These are phyloP conservation scores for Hypoxylon sp. DNA, from an alignment of 2,329 filamentous ascomycete genomes.

Conservation along the genomic window DNA sequence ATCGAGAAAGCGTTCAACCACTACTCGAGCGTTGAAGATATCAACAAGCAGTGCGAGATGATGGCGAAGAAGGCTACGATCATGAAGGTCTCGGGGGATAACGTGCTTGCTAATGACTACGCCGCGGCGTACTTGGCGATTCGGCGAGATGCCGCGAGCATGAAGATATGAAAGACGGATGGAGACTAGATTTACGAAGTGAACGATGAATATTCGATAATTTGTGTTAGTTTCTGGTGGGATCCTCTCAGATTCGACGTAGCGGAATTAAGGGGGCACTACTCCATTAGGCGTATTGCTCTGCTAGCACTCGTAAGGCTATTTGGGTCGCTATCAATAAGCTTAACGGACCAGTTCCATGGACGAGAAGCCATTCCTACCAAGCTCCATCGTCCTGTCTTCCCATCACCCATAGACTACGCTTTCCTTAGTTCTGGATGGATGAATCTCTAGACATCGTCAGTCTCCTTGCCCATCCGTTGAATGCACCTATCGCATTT, in stretches of 20 bases:
- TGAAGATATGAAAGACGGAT: slow-evolving; percentile 39
- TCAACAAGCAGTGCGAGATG: slow-evolving; percentile 79
- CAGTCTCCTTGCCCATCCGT: no score
- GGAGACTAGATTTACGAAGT: slow-evolving; percentile 6
- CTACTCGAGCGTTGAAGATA: slow-evolving; percentile 76
- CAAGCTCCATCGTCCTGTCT: no score
- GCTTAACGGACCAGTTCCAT: no score
- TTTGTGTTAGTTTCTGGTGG: background rate
- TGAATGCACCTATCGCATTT: no score
- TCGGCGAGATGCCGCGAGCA: slow-evolving; percentile 56
- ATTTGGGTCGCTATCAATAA: no score
- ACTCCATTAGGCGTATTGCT: no score
- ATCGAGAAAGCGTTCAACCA: slow-evolving; percentile 73
- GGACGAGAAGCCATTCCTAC: no score
- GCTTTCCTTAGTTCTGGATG: no score
- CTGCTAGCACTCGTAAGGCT: no score
- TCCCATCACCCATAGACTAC: no score
- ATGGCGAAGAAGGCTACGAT: slow-evolving; percentile 85
- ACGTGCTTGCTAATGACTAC: slow-evolving; percentile 72
- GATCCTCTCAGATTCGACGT: background rate
- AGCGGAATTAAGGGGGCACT: no score
- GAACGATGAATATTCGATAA: background rate
- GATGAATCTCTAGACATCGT: no score
- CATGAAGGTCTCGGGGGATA: slow-evolving; percentile 76
- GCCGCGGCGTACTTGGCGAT: slow-evolving; percentile 74